These are phyloP conservation scores for Tylopilus plumbeoviolaceoides DNA, from an alignment of 768 basidiomycete species.

Conservation along the genomic window DNA sequence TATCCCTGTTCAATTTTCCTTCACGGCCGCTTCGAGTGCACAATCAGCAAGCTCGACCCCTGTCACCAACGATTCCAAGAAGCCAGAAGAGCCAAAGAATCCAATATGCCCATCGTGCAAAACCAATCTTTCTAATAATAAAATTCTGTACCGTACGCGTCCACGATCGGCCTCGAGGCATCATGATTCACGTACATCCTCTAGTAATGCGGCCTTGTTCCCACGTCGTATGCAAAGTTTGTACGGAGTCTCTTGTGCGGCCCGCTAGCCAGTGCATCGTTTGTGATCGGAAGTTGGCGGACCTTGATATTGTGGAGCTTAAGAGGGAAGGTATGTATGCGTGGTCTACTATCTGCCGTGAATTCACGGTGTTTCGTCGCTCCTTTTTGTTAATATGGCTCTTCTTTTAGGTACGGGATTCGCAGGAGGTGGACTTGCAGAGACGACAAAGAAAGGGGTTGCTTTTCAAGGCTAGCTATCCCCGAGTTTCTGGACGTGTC, in stretches of 20 bases:
- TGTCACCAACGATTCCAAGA: conserved; percentile 32
- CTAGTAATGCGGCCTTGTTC: conserved; percentile 82
- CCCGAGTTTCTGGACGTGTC: conserved; percentile 1
- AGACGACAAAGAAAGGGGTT: conserved; percentile 72
- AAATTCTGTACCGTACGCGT: conserved; percentile 61
- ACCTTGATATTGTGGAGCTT: conserved; percentile 76
- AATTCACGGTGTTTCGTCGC: background rate
- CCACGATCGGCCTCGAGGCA: background rate
- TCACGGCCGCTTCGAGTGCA: conserved; percentile 36
- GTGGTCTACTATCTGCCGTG: background rate
- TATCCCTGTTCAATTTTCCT: conserved; percentile 75
- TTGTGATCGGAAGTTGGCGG: conserved; percentile 65
- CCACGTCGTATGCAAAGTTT: conserved; percentile 89
- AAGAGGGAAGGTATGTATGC: conserved; percentile 74
- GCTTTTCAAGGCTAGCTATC: conserved; percentile 75
- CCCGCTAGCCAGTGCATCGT: conserved; percentile 80
- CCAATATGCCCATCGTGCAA: conserved; percentile 89
- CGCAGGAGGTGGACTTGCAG: conserved; percentile 92
- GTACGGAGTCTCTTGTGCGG: conserved; percentile 81
- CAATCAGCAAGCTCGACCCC: conserved; percentile 38
- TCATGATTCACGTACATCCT: background rate
- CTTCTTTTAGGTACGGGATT: conserved; percentile 74
- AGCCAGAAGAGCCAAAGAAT: conserved; percentile 51
- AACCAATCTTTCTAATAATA: conserved; percentile 75
- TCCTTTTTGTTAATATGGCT: conserved; percentile 1